Evolutionary conservation across 176 grass and related monocot species (phyloP), one percentile per base, ranked within the genome.

Genomic region (Thinopyrum elongatum): DNA sequence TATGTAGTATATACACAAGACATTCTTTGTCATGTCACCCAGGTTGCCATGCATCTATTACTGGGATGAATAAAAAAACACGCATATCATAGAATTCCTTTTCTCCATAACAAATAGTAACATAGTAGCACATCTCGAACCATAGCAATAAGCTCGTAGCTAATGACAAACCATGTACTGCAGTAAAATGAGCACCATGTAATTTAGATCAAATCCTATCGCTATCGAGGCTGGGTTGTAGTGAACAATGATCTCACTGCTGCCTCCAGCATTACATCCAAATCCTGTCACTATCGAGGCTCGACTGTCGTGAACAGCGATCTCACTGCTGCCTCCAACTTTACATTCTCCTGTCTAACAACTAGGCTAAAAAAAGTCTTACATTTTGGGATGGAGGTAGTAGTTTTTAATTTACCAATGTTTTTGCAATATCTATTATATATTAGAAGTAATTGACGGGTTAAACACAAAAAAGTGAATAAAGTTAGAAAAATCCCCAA

Each of bases 81-180:
- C 33, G n/a, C 65, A 8, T 9, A 22, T 22, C 31, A 35, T 36
- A 36, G 22, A 22, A 36, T 69, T 69, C 31, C 31, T 36, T 22
- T 36, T 46, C 36, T 46, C n/a, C 39, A 69, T 53, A 35, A 65
- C 9, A 69, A 69, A 34, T 22, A 69, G 59, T 69, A 82, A 35
- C 44, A 49, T 82, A 65, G 31, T 68, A 35, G 28, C 34, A 82
- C 79, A 69, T 53, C 12, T 53, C 64, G 61, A 33, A 53, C 64
- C 61, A 33, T 13, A n/a, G 62, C 53, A 81, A 81, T 10, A 81
- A n/a, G 29, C 51, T 34, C 29, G 3, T 14, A 38, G 51, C 70
- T 23, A 78, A 69, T 64, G 80, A 82, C 65, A 82, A 36, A 82
- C 21, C 21, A 55, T 70, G 64, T 23, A 70, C 64, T 55, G 44